Conservation (phyloP, 805 yeast species). For the Priceomyces fermenticarens region DNA sequence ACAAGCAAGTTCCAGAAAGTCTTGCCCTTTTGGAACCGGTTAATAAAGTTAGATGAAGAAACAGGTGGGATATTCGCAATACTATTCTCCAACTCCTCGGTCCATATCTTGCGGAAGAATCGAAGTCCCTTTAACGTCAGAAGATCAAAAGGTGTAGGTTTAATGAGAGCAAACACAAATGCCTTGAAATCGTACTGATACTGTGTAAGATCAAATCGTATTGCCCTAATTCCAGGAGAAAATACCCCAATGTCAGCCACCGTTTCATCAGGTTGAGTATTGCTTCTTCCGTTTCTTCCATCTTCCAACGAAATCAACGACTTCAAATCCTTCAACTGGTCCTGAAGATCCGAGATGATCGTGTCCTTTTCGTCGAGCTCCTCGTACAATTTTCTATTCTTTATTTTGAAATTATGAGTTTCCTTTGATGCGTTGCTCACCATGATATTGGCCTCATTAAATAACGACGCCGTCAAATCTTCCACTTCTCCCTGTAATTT, state of each 20-base stretch:
- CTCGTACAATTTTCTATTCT: conserved; percentile 52
- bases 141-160: conserved; percentile 34
- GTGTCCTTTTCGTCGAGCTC: conserved; percentile 65
- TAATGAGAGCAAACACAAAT: conserved; percentile 31
- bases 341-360: conserved; percentile 60
- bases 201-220: conserved; percentile 44
- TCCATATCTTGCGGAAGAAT: conserved; percentile 61
- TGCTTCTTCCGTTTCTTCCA: conserved; percentile 19
- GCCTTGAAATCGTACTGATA: conserved; percentile 44
- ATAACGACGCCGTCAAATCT: conserved; percentile 71
- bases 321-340: conserved; percentile 68
- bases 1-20: conserved; percentile 62
- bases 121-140: conserved; percentile 47
- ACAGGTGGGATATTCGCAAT: conserved; percentile 30
- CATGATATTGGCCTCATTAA: conserved; percentile 82
- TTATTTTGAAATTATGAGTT: conserved; percentile 55
- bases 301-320: conserved; percentile 55
- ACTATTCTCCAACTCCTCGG: conserved; percentile 69
- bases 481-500: conserved; percentile 71
- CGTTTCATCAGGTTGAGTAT: conserved; percentile 5
- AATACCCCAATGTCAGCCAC: conserved; percentile 14
- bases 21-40: conserved; percentile 41
- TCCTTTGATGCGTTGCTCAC: conserved; percentile 76
- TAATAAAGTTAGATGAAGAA: conserved; percentile 51
- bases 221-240: conserved; percentile 32